Evolutionary conservation across 352 stramenopile species (phyloP).

Genomic region (Globisporangium emineosum): DNA sequence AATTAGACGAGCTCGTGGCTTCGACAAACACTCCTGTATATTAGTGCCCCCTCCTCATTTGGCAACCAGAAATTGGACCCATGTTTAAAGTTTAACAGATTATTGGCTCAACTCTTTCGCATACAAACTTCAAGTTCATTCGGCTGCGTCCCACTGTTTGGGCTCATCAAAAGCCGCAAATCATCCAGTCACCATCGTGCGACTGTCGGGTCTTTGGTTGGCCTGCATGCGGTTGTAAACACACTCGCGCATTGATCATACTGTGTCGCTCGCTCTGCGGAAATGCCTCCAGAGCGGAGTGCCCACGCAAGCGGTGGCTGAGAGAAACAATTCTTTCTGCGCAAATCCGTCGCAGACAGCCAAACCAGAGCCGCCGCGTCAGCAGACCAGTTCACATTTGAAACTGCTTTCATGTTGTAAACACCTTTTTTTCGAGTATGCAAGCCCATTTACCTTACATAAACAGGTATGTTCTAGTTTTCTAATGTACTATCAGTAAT

Average conservation of each 20-base stretch:
- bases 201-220: neutral
- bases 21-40: neutral
- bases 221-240: neutral
- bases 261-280: too few species aligned
- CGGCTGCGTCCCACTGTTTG: neutral
- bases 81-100: neutral
- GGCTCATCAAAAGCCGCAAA: neutral
- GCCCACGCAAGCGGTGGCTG: too few species aligned
- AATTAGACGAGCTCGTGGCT: too few species aligned
- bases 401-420: conserved; percentile 1
- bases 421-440: neutral
- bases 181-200: too few species aligned
- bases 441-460: neutral
- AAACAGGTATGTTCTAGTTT: neutral
- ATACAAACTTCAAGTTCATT: neutral
- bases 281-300: neutral
- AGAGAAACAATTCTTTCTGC: neutral
- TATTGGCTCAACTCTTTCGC: neutral
- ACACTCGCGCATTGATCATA: too few species aligned
- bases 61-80: neutral
- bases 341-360: neutral
- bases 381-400: neutral
- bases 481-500: too few species aligned
- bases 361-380: conserved; percentile 4
- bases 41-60: conserved; percentile 1